Evolutionary conservation across 345 rosid genomes (phyloP).

Genomic region (Carallia brachiata): DNA sequence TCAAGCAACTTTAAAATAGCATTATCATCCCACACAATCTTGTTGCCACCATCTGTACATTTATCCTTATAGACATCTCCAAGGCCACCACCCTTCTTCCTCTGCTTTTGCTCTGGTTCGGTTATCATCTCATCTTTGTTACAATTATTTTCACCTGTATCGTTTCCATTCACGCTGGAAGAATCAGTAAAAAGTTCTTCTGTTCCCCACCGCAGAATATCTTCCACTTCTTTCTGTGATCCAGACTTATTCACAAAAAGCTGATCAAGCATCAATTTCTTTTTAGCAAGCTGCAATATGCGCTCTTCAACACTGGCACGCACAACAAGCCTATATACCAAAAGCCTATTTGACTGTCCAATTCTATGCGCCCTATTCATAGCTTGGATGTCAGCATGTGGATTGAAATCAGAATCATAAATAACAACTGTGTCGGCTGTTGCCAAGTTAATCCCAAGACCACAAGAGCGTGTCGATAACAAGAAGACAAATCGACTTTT

Average conservation of each 20-base stretch:
- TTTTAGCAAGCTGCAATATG: constrained; percentile 96
- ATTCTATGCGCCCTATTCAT: constrained; percentile 99
- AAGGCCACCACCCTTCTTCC: constrained; percentile 90
- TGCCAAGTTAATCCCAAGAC: constrained; percentile 99
- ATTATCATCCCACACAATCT: constrained; percentile 89
- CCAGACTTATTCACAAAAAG: constrained; percentile 99
- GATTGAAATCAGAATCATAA: constrained; percentile 99
- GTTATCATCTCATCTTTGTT: constrained; percentile 48
- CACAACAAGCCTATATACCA: constrained; percentile 99
- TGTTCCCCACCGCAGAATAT: constrained; percentile 99
- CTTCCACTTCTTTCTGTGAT: constrained; percentile 98
- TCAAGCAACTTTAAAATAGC: constrained; percentile 91
- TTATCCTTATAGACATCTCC: constrained; percentile 98
- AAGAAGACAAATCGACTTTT: constrained; percentile 93
- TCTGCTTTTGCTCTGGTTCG: constrained; percentile 76
- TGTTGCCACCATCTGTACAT: constrained; percentile 87
- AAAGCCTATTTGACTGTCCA: constrained; percentile 90
- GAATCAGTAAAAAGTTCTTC: constrained; percentile 89
- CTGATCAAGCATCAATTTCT: constrained; percentile 99
- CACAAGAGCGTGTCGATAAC: constrained; percentile 98
- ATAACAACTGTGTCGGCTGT: constrained; percentile 96
- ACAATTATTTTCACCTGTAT: constrained; percentile 55
- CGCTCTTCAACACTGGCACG: constrained; percentile 99
- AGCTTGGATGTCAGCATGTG: constrained; percentile 99
- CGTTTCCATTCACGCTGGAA: constrained; percentile 55